Conservation (phyloP, 2,329 filamentous ascomycete species). For the Phyllosticta citriasiana region DNA sequence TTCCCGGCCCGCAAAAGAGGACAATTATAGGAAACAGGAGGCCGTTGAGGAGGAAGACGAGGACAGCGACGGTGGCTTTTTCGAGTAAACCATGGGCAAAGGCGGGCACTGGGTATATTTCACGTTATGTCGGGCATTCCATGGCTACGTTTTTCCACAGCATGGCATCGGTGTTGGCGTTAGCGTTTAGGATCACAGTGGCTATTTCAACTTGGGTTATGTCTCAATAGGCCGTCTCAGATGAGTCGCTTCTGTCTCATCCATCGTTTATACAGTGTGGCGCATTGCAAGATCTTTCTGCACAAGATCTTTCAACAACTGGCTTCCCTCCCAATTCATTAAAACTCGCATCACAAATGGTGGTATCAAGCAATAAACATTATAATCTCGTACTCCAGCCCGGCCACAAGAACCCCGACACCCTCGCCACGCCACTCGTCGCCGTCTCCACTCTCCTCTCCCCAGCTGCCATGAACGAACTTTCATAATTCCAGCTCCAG, state of each 20-base stretch:
- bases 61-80: slow-evolving; percentile 29
- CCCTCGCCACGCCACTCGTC: neutral
- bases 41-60: slow-evolving; percentile 7
- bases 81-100: slow-evolving; percentile 16
- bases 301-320: too few relatives aligned
- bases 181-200: neutral
- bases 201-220: neutral
- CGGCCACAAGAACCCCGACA: neutral
- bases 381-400: neutral
- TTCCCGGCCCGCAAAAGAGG: slow-evolving; percentile 7
- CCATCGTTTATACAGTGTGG: neutral
- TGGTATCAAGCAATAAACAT: neutral
- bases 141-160: neutral
- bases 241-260: neutral
- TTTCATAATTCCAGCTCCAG: neutral
- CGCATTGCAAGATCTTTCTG: too few relatives aligned
- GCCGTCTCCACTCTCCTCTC: neutral
- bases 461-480: neutral
- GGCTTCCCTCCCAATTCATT: too few relatives aligned
- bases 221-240: neutral
- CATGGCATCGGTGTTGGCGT: slow-evolving; percentile 7
- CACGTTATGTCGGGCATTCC: neutral
- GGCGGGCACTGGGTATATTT: neutral
- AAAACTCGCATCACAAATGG: neutral
- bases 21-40: slow-evolving; percentile 4